phyloP scores from a whole-genome alignment of 2,329 filamentous ascomycete genomes.

The Xylariaceae sp. region DNA sequence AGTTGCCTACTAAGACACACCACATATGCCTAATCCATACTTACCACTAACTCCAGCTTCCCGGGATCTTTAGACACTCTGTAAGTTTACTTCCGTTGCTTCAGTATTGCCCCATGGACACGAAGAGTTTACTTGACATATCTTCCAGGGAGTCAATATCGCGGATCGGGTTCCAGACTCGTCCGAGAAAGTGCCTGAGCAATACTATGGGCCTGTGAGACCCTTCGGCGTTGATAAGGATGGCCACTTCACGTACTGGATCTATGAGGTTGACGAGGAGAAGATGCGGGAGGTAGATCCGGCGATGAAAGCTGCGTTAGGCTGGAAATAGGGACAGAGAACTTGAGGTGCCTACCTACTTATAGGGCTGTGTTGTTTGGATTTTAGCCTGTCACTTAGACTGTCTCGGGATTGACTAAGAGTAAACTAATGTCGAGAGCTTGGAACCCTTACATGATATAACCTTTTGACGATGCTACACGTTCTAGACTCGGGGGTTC shows the following conservation, averaged over 20 bases:
- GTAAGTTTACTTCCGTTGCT: no score
- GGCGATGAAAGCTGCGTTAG: neutral
- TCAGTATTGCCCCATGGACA: neutral
- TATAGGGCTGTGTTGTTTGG: no score
- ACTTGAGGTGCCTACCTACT: no score
- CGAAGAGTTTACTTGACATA: neutral
- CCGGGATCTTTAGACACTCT: no score
- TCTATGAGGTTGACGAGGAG: neutral
- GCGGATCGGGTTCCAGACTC: neutral
- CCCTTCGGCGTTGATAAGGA: constrained; percentile 4
- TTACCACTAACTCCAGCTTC: neutral
- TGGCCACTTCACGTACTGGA: constrained; percentile 6
- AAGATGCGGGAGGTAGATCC: neutral
- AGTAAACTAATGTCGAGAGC: no score
- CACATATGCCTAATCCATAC: no score
- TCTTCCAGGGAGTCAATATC: neutral
- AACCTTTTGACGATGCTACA: no score
- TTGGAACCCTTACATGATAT: no score
- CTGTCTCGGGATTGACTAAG: no score
- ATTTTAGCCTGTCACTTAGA: no score
- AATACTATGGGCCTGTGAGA: constrained; percentile 4
- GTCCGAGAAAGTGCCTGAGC: constrained; percentile 1
- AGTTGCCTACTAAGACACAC: no score
- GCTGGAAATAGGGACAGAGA: neutral
- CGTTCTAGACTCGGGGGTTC: no score